A percentile compares a stretch with the other conserved stretches of the same genome.
These are phyloP conservation scores for Solanum tarapatanum DNA, from an alignment of 257 asterid genomes.

Conservation along the genomic window DNA sequence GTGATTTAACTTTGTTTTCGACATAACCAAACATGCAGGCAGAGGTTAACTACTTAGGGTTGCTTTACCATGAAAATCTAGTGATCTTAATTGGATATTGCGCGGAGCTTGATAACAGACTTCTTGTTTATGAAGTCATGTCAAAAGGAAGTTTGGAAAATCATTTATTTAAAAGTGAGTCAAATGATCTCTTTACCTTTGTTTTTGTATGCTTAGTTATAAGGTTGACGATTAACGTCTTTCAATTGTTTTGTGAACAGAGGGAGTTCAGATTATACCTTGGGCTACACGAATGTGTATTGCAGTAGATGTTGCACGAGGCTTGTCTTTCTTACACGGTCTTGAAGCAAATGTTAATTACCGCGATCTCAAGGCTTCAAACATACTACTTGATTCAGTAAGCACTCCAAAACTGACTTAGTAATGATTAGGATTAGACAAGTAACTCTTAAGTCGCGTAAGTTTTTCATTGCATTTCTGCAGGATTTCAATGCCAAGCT, in stretches of 20 bases:
- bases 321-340: constrained; percentile 45
- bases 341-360: constrained; percentile 48
- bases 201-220: no score
- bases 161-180: constrained; percentile 5
- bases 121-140: constrained; percentile 8
- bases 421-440: background rate
- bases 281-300: constrained; percentile 48
- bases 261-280: constrained; percentile 5
- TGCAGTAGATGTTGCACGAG: constrained; percentile 52
- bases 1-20: background rate
- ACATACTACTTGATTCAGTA: constrained; percentile 58
- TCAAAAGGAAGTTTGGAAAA: constrained; percentile 9
- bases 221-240: no score
- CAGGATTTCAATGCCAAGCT: constrained; percentile 67
- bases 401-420: background rate
- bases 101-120: background rate
- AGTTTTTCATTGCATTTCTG: background rate
- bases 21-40: background rate
- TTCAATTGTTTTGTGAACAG: no score
- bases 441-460: background rate
- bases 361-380: constrained; percentile 63
- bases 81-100: constrained; percentile 3
- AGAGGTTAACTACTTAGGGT: constrained; percentile 6
- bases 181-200: background rate
- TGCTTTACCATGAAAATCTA: background rate